Conservation (phyloP, 352 stramenopile genomes). For the Halophytophthora polymorphica region DNA sequence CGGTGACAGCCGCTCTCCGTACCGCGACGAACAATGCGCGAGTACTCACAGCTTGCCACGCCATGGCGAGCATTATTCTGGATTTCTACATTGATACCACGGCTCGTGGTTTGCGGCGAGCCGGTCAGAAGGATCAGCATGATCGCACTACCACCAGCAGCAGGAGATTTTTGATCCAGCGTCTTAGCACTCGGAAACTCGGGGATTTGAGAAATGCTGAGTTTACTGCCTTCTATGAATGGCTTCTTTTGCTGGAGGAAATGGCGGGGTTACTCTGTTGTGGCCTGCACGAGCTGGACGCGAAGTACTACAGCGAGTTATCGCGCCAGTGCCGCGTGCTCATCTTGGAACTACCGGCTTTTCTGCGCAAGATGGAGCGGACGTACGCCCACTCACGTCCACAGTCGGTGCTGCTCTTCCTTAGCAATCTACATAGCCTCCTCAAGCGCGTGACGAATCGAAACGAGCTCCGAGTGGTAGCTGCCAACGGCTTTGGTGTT, state of each 20-base stretch:
- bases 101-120: background rate
- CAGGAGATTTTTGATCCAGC: too few species aligned
- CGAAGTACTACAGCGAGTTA: slow-evolving; percentile 30
- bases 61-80: slow-evolving; percentile 29
- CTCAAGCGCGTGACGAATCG: slow-evolving; percentile 38
- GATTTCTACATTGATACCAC: slow-evolving; percentile 36
- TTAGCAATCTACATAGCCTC: slow-evolving; percentile 43
- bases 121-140: background rate
- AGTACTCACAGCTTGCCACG: slow-evolving; percentile 30
- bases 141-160: too few species aligned
- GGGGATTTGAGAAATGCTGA: background rate
- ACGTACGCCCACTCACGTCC: slow-evolving; percentile 19
- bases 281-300: slow-evolving; percentile 36
- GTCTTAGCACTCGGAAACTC: background rate
- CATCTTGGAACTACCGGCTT: slow-evolving; percentile 28
- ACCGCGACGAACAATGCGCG: slow-evolving; percentile 29
- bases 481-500: slow-evolving; percentile 31
- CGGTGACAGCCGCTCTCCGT: slow-evolving; percentile 25
- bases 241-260: slow-evolving; percentile 42
- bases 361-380: slow-evolving; percentile 42
- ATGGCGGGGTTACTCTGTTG: slow-evolving; percentile 38
- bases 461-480: slow-evolving; percentile 44
- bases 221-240: slow-evolving; percentile 16
- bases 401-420: slow-evolving; percentile 29
- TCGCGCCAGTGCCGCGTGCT: slow-evolving; percentile 27